Conservation (phyloP, 1,139 yeast species). For the Yamadazyma jaroonii region DNA sequence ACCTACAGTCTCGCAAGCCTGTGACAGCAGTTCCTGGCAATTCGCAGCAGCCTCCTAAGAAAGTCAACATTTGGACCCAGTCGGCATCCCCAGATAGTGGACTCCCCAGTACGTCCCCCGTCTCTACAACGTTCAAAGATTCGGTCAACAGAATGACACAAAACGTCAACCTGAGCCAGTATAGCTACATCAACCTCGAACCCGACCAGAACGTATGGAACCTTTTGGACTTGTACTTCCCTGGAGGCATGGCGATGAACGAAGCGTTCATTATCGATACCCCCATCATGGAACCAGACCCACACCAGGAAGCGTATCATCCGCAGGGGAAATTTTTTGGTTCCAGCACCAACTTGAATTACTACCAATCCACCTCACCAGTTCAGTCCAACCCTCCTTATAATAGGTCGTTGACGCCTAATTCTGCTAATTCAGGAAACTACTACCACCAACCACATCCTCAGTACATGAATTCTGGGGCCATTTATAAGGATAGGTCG, state of each 20-base stretch:
- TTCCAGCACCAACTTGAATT: constrained; percentile 1
- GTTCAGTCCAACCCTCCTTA: constrained; percentile 11
- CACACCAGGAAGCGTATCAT: too few relatives aligned
- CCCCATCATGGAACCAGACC: constrained; percentile 17
- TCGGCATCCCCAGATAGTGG: constrained; percentile 13
- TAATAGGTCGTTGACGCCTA: constrained; percentile 16
- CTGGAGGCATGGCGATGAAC: constrained; percentile 64
- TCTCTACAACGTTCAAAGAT: constrained; percentile 13
- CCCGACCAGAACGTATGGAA: constrained; percentile 67
- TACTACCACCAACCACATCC: constrained; percentile 27
- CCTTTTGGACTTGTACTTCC: constrained; percentile 58
- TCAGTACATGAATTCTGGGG: constrained; percentile 16
- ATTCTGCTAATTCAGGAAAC: constrained; percentile 10
- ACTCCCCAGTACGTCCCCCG: constrained; percentile 14
- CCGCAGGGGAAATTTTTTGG: too few relatives aligned
- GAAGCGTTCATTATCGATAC: constrained; percentile 65
- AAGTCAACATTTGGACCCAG: constrained; percentile 14
- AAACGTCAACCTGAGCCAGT: constrained; percentile 1
- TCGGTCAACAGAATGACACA: constrained; percentile 1
- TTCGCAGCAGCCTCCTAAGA: constrained; percentile 13
- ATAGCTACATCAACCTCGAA: constrained; percentile 35
- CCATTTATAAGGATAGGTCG: constrained; percentile 27
- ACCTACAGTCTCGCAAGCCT: constrained; percentile 18
- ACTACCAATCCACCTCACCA: constrained; percentile 10
- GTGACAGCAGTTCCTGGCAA: neutral